Evolutionary conservation across 306 rosid species (phyloP).

Genomic region (Casuarina equisetifolia): DNA sequence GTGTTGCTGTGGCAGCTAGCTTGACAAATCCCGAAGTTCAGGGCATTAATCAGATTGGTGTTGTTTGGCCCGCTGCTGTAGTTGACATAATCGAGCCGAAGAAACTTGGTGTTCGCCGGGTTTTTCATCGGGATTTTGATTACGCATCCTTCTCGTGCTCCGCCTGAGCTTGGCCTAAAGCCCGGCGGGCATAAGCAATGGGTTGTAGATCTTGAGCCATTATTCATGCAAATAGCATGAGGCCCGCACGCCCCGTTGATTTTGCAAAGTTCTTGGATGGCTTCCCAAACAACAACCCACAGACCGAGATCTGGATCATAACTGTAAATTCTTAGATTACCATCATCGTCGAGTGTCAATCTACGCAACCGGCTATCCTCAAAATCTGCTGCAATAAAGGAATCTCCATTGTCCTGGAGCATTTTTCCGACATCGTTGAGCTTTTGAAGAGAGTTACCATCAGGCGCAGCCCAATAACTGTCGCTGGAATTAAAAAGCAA

Average conservation of each 20-base stretch:
- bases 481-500: slow-evolving; percentile 32
- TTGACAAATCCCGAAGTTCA: slow-evolving; percentile 47
- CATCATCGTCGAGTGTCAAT: slow-evolving; percentile 67
- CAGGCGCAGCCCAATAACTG: slow-evolving; percentile 19
- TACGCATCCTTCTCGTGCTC: slow-evolving; percentile 43
- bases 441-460: not conserved
- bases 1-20: slow-evolving; percentile 28
- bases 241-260: slow-evolving; percentile 63
- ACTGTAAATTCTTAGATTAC: slow-evolving; percentile 64
- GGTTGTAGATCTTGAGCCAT: slow-evolving; percentile 31
- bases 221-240: slow-evolving; percentile 51
- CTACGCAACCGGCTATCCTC: slow-evolving; percentile 40
- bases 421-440: slow-evolving; percentile 43
- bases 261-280: slow-evolving; percentile 40
- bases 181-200: slow-evolving; percentile 73
- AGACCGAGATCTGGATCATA: slow-evolving; percentile 25
- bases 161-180: slow-evolving; percentile 23
- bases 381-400: slow-evolving; percentile 50
- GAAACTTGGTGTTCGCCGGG: slow-evolving; percentile 27
- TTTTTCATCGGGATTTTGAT: slow-evolving; percentile 32
- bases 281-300: slow-evolving; percentile 73
- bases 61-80: slow-evolving; percentile 36
- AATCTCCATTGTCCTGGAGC: slow-evolving; percentile 1
- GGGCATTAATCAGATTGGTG: not conserved
- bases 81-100: slow-evolving; percentile 68